Conservation (phyloP, 306 rosid species). For the Begonia loranthoides region DNA sequence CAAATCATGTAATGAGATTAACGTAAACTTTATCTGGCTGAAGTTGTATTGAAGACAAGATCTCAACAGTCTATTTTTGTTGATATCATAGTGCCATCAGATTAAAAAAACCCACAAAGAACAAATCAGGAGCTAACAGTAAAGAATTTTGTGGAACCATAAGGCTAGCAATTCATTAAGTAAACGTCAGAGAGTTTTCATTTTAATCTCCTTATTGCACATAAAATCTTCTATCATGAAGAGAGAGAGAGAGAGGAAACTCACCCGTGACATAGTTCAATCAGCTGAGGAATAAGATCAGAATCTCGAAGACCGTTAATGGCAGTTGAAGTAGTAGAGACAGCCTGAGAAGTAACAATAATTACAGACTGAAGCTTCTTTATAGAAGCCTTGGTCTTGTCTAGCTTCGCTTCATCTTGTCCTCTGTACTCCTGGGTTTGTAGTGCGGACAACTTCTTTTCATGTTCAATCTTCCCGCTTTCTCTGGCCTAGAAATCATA, state of each 20-base stretch:
- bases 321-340: conserved; percentile 80
- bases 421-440: conserved; percentile 95
- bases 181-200: too few species aligned
- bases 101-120: too few species aligned
- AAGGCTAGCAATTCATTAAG: too few species aligned
- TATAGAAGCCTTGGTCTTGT: conserved; percentile 85
- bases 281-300: conserved; percentile 90
- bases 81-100: too few species aligned
- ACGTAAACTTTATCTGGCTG: too few species aligned
- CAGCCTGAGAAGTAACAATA: conserved; percentile 90
- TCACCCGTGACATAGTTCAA: conserved; percentile 87
- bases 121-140: too few species aligned
- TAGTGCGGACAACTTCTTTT: conserved; percentile 59
- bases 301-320: conserved; percentile 72
- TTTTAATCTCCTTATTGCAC: too few species aligned
- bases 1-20: too few species aligned
- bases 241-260: conserved; percentile 14
- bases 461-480: conserved; percentile 85
- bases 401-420: conserved; percentile 71
- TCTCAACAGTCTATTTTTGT: too few species aligned
- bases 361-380: conserved; percentile 75
- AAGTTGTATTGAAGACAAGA: too few species aligned
- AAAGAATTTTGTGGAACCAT: too few species aligned
- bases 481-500: conserved; percentile 60
- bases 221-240: conserved; percentile 2